Evolutionary conservation across 2,329 filamentous ascomycete genomes (phyloP).

Genomic region (Fusarium mexicanum): DNA sequence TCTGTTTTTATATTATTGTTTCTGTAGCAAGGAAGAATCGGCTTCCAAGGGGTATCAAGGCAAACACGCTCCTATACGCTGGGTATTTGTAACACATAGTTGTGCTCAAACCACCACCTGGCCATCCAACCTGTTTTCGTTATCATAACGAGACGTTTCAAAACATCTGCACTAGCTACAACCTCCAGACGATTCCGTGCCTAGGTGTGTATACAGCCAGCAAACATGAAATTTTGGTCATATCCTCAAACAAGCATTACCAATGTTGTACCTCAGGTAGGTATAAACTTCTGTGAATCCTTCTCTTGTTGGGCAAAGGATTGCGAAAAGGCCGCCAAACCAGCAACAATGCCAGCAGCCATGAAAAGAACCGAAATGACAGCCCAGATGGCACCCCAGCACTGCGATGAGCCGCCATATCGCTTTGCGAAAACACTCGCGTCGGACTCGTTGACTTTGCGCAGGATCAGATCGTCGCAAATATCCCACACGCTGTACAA

Average conservation of each 20-base stretch:
- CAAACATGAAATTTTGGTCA: neutral
- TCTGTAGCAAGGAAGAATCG: neutral
- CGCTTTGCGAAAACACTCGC: constrained; percentile 81
- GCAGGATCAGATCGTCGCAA: constrained; percentile 81
- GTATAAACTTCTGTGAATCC: constrained; percentile 74
- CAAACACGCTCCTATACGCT: neutral
- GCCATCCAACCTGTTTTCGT: constrained; percentile 4
- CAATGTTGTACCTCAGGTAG: constrained; percentile 48
- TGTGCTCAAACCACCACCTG: neutral
- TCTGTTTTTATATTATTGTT: neutral
- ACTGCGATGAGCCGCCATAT: constrained; percentile 82
- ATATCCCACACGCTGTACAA: constrained; percentile 88
- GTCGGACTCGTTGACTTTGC: constrained; percentile 83
- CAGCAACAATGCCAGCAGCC: constrained; percentile 77
- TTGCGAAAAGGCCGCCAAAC: constrained; percentile 79
- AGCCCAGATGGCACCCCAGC: constrained; percentile 84
- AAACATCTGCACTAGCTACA: neutral
- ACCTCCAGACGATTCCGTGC: neutral
- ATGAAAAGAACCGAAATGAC: constrained; percentile 77
- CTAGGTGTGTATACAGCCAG: neutral
- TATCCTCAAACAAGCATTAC: neutral
- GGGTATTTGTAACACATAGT: constrained; percentile 4
- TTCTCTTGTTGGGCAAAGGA: constrained; percentile 73
- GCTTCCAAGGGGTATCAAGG: constrained; percentile 36
- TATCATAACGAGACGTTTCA: constrained; percentile 28